These are phyloP conservation scores for Pichia inconspicua DNA, from an alignment of 1,139 yeast species.

Conservation along the genomic window DNA sequence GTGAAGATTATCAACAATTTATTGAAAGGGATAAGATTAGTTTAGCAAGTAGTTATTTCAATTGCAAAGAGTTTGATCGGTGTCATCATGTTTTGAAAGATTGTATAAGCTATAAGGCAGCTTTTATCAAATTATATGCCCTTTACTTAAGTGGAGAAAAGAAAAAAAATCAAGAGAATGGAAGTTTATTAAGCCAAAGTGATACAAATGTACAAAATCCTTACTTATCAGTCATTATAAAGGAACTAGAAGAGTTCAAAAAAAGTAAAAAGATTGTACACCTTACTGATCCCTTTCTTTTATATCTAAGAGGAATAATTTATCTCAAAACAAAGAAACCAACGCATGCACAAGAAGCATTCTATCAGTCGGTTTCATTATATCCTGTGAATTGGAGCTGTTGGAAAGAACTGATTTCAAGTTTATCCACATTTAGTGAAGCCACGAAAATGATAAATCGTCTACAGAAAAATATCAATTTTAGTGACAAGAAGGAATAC, in stretches of 20 bases:
- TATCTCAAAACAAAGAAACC: constrained; percentile 56
- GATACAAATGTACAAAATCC: constrained; percentile 27
- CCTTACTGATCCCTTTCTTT: constrained; percentile 50
- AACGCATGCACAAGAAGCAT: constrained; percentile 48
- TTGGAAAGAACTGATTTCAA: constrained; percentile 74
- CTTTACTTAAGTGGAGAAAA: constrained; percentile 43
- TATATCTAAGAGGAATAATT: constrained; percentile 63
- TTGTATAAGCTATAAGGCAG: constrained; percentile 46
- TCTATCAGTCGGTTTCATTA: constrained; percentile 48
- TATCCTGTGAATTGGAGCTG: constrained; percentile 93
- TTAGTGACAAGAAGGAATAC: constrained; percentile 20
- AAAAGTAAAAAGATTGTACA: constrained; percentile 22
- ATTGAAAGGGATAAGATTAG: constrained; percentile 29
- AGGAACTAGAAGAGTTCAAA: constrained; percentile 38
- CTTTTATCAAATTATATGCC: constrained; percentile 64
- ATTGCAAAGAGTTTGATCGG: constrained; percentile 78
- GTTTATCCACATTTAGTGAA: constrained; percentile 59
- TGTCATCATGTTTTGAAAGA: constrained; percentile 54
- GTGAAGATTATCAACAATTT: constrained; percentile 9
- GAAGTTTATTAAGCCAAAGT: constrained; percentile 48
- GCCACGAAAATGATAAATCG: constrained; percentile 42
- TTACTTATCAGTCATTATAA: constrained; percentile 29
- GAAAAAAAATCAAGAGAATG: constrained; percentile 63
- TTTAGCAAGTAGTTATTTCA: constrained; percentile 70
- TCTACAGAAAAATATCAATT: constrained; percentile 30